Evolutionary conservation across 2,329 filamentous ascomycete species (phyloP), one percentile per base, ranked within the genome.

Genomic region (Canariomyces notabilis): DNA sequence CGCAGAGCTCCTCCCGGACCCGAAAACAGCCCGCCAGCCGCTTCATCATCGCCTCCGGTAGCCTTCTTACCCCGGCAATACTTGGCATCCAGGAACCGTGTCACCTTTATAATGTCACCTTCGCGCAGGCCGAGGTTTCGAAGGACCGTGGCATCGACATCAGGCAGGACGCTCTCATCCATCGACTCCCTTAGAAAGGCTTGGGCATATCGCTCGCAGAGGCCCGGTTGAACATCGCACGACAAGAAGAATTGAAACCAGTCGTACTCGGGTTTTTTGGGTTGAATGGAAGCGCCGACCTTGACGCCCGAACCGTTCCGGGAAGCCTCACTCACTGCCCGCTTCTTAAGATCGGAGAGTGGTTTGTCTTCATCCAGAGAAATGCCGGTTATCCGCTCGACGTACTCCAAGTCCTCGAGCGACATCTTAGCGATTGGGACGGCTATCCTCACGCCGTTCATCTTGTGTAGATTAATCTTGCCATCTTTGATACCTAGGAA

Each of bases 211-310:
- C 93, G 80, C 67, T 97, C 91, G 66, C 93, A 98, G 37, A 95
- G 83, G 48, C 94, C 88, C 39, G 91, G 87, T 36, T 89, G 85
- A 58, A 97, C 89, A 37, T 95, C 91, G 64, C 89, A 94, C 53
- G 83, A 82, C 33, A 98, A 72, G 74, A 98, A 98, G 71, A 98
- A 97, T 63, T 96, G 89, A 61, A 98, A 98, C 93, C 93, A 98
- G 64, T 98, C 93, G 64, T 97, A 95, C 38, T 93, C 84, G 1
- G 85, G 75, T 65, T 83, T 84, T 60, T 76, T 72, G 18, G 69
- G 64, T 37, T 85, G 76, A 23, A 89, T 70, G 2, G 76, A 76
- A n/a, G 79, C 83, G 11, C 84, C 84, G 7, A 77, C 72, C 33
- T 67, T 66, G 26, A 61, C 49, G 44, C 61, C 63, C 15, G 65